A percentile compares a stretch with the other conserved stretches of the same genome.
Conservation (phyloP, 352 stramenopile species). For the Bremia lactucae region DNA sequence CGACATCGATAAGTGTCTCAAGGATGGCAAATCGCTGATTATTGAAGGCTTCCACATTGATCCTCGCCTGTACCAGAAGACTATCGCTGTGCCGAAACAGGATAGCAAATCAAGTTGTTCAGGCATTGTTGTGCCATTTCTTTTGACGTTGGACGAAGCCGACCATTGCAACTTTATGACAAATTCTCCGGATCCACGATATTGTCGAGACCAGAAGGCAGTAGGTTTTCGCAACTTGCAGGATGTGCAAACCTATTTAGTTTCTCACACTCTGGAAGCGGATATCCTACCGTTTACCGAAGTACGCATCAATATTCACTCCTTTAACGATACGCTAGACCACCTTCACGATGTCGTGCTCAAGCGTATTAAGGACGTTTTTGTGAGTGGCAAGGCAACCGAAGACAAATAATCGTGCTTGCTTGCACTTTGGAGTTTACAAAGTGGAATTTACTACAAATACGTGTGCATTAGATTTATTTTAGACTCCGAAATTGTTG, state of each 20-base stretch:
- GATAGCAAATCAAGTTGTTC: slow-evolving; percentile 25
- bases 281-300: slow-evolving; percentile 57
- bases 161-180: slow-evolving; percentile 74
- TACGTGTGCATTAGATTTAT: too few species aligned
- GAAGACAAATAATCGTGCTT: background rate
- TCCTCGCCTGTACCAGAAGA: slow-evolving; percentile 73
- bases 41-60: slow-evolving; percentile 84
- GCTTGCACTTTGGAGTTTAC: too few species aligned
- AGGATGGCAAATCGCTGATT: slow-evolving; percentile 84
- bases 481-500: too few species aligned
- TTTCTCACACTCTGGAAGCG: slow-evolving; percentile 31
- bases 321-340: slow-evolving; percentile 79
- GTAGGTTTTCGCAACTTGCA: slow-evolving; percentile 69
- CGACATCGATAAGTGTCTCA: slow-evolving; percentile 84
- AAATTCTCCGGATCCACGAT: slow-evolving; percentile 74
- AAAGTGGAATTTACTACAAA: too few species aligned
- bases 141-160: slow-evolving; percentile 50
- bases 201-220: slow-evolving; percentile 41
- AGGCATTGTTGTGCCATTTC: slow-evolving; percentile 75
- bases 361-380: slow-evolving; percentile 74
- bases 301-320: slow-evolving; percentile 76
- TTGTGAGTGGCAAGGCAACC: slow-evolving; percentile 14
- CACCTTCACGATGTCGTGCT: slow-evolving; percentile 80
- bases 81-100: slow-evolving; percentile 29
- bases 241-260: slow-evolving; percentile 65